A percentile compares a stretch with the other conserved stretches of the same genome.
Evolutionary conservation across 176 grass and related monocot species (phyloP).

Genomic region (Lolium multiflorum): DNA sequence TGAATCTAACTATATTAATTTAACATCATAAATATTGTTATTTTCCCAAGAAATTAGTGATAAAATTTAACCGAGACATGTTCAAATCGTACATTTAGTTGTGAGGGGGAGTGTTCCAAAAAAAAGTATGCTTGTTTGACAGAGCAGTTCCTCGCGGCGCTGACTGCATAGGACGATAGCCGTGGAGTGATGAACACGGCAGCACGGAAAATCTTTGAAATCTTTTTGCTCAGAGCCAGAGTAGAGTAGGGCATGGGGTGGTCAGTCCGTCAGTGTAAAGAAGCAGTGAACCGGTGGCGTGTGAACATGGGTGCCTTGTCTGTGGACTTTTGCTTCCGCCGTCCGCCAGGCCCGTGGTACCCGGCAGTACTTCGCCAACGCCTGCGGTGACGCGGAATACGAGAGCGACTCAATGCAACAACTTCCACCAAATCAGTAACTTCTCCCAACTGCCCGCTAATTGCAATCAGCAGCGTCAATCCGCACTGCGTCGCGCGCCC

Average conservation of each 20-base stretch:
- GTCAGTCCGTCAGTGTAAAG: background rate
- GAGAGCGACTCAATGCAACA: background rate
- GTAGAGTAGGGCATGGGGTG: background rate
- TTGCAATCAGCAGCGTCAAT: constrained; percentile 3
- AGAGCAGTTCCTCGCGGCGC: background rate
- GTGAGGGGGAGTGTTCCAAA: too few species aligned
- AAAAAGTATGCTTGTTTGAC: background rate
- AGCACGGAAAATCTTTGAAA: background rate
- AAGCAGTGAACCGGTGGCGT: background rate
- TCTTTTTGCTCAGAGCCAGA: background rate
- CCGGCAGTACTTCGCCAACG: background rate
- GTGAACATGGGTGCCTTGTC: background rate
- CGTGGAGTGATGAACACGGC: background rate
- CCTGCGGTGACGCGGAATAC: background rate
- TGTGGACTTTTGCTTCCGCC: constrained; percentile 2
- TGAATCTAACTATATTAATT: too few species aligned
- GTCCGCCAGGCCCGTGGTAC: background rate
- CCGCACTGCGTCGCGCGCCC: background rate
- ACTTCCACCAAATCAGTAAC: constrained; percentile 6
- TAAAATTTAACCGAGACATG: too few species aligned
- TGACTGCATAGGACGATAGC: too few species aligned
- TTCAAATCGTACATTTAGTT: too few species aligned
- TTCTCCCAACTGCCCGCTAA: background rate
- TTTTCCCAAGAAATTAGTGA: too few species aligned
- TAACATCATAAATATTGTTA: too few species aligned